Evolutionary conservation across 2,329 filamentous ascomycete species (phyloP).

Genomic region (Microthyrium microscopicum): DNA sequence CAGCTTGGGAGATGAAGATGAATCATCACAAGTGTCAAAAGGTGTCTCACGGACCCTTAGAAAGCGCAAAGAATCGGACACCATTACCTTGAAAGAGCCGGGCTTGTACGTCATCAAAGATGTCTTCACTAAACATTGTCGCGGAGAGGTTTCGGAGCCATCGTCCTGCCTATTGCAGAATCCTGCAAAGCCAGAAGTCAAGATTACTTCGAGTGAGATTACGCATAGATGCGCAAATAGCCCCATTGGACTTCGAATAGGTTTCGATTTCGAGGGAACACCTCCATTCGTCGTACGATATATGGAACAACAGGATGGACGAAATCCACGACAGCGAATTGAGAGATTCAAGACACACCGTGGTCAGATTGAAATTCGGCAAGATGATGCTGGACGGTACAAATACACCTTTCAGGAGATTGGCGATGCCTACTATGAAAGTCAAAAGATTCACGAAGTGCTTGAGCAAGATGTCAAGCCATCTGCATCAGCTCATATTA

Average conservation of each 20-base stretch:
- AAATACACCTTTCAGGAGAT: conserved; percentile 72
- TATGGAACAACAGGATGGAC: conserved; percentile 45
- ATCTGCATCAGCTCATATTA: conserved; percentile 53
- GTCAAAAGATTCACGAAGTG: conserved; percentile 33
- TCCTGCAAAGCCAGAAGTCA: conserved; percentile 68
- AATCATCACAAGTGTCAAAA: conserved; percentile 39
- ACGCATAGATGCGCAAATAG: conserved; percentile 91
- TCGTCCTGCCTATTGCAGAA: conserved; percentile 88
- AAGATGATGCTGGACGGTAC: conserved; percentile 66
- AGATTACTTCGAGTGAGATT: conserved; percentile 61
- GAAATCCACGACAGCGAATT: conserved; percentile 31
- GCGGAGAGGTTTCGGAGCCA: conserved; percentile 80
- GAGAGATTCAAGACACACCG: conserved; percentile 45
- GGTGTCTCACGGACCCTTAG: neutral
- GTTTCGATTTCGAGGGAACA: conserved; percentile 78
- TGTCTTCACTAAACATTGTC: conserved; percentile 64
- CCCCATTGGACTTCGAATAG: conserved; percentile 75
- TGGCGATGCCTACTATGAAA: conserved; percentile 65
- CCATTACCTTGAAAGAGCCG: conserved; percentile 53
- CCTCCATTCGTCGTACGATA: conserved; percentile 81
- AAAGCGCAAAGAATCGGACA: conserved; percentile 27
- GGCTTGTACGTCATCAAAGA: conserved; percentile 77
- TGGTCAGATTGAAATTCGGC: conserved; percentile 71
- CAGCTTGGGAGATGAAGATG: conserved; percentile 52
- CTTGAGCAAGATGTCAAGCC: conserved; percentile 88